Percentiles rank a stretch among this genome's conserved stretches.
phyloP scores from a whole-genome alignment of 2,329 filamentous ascomycete genomes.

The Fusarium drepaniforme region DNA sequence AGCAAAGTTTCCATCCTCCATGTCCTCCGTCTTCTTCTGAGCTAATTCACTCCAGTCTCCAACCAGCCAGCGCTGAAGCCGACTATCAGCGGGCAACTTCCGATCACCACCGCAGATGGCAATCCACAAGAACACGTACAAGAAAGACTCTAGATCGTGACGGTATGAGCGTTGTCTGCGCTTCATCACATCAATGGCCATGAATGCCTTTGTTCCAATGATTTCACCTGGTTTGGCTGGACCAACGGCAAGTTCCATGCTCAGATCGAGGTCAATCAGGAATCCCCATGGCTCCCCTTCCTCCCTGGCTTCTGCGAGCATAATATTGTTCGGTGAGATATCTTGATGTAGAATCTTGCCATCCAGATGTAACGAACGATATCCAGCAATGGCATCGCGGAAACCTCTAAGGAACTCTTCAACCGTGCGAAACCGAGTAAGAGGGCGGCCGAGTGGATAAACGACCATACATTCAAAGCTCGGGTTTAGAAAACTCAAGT shows the following conservation, averaged over 20 bases:
- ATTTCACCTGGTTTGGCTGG: constrained; percentile 30
- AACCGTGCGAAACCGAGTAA: constrained; percentile 42
- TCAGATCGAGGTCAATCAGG: constrained; percentile 38
- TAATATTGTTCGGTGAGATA: constrained; percentile 54
- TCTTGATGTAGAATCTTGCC: constrained; percentile 52
- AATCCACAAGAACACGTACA: constrained; percentile 42
- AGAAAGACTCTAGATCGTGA: constrained; percentile 46
- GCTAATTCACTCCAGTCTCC: not conserved
- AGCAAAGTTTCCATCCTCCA: not conserved
- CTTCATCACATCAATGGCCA: constrained; percentile 40
- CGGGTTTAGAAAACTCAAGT: too few species aligned
- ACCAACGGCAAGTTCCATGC: constrained; percentile 28
- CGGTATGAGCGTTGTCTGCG: constrained; percentile 31
- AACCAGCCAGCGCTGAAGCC: not conserved
- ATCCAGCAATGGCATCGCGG: constrained; percentile 52
- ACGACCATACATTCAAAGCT: constrained; percentile 4
- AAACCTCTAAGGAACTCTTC: constrained; percentile 50
- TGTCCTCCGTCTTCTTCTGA: constrained; percentile 3
- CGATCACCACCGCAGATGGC: not conserved
- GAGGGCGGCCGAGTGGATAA: constrained; percentile 22
- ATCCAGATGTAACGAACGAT: constrained; percentile 49
- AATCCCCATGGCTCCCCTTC: constrained; percentile 41
- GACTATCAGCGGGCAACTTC: not conserved
- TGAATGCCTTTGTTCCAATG: constrained; percentile 41
- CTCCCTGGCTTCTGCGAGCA: constrained; percentile 44